A percentile compares a stretch with the other conserved stretches of the same genome.
Evolutionary conservation across 1,284 basidiomycete species (phyloP).

Genomic region (Pyrrhoderma lamaoense): DNA sequence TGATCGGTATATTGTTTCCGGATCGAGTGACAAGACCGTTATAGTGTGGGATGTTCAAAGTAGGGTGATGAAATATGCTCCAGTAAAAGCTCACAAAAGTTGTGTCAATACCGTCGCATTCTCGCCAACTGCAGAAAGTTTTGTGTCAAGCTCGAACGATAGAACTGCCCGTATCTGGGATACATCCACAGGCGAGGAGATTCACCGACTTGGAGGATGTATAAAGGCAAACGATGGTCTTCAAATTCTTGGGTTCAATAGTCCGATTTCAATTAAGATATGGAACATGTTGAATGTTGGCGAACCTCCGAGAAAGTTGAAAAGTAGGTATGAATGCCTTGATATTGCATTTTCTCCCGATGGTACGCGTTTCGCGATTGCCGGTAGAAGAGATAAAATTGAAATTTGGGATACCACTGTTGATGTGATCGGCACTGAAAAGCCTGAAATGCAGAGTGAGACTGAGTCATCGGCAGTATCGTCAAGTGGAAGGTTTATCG

Average conservation of each 20-base stretch:
- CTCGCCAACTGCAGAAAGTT: too few species aligned
- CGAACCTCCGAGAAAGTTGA: not conserved
- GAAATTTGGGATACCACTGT: not conserved
- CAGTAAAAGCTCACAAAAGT: constrained; percentile 4
- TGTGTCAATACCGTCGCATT: constrained; percentile 6
- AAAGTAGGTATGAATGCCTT: not conserved
- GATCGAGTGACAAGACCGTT: constrained; percentile 14
- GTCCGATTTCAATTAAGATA: too few species aligned
- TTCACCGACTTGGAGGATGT: too few species aligned
- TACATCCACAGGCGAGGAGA: too few species aligned
- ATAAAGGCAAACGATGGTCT: too few species aligned
- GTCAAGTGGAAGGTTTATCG: not conserved
- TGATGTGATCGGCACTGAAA: not conserved
- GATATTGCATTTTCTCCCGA: constrained; percentile 6
- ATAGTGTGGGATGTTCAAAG: constrained; percentile 16
- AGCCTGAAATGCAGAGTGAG: not conserved
- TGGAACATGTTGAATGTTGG: too few species aligned
- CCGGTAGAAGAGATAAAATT: not conserved
- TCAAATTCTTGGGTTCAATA: too few species aligned
- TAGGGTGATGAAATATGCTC: not conserved
- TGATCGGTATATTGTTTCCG: constrained; percentile 15
- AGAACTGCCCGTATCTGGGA: too few species aligned
- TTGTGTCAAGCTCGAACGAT: too few species aligned
- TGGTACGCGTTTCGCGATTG: not conserved
- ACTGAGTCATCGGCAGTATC: not conserved